Evolutionary conservation across 1,284 basidiomycete species (phyloP), one percentile per base, ranked within the genome.

Genomic region (Cutaneotrichosporon sp.): DNA sequence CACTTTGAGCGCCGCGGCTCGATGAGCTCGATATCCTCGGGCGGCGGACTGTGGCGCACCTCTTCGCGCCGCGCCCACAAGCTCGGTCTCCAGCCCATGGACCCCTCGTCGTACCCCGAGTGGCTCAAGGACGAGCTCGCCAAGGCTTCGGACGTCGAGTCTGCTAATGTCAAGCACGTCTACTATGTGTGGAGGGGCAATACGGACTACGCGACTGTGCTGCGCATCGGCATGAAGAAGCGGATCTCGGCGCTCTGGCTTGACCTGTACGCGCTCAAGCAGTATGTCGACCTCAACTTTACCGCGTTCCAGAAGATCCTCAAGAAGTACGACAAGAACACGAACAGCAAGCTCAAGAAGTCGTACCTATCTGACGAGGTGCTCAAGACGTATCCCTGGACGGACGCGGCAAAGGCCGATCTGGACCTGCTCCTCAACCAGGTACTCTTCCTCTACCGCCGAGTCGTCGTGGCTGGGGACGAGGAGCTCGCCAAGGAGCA

Each of bases 241-340:
- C 85, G 90, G 68, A 93, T 98, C 65, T 91, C 91, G 1, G 88
- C 86, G 56, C 83, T 95, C n/a, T 97, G 91, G 78, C 88, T 94
- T 8, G 84, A 88, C 1, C 84, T 90, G 55, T 90, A 89, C n/a
- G 89, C 91, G 42, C 85, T 98, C 63, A 87, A 87, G 77, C 90
- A 93, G n/a, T 99, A 94, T 72, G 88, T 94, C 57, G 91, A 97
- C 72, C 84, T 98, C 62, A 99, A 99, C 81, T 86, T 92, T 75
- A 91, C 91, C 0, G 97, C 95, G 0, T 92, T 98, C 82, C 87
- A 92, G 72, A 98, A 99, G 84, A 96, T 97, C 47, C 78, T 97
- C 73, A 99, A 99, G 81, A 98, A 98, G 90, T 97, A 97, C 76
- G 96, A 98, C 85, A 98, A 98, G 80, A 91, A 97, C 69, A 92